These are phyloP conservation scores for Trypanosoma melophagium DNA, from an alignment of 208 protist species.

Conservation along the genomic window DNA sequence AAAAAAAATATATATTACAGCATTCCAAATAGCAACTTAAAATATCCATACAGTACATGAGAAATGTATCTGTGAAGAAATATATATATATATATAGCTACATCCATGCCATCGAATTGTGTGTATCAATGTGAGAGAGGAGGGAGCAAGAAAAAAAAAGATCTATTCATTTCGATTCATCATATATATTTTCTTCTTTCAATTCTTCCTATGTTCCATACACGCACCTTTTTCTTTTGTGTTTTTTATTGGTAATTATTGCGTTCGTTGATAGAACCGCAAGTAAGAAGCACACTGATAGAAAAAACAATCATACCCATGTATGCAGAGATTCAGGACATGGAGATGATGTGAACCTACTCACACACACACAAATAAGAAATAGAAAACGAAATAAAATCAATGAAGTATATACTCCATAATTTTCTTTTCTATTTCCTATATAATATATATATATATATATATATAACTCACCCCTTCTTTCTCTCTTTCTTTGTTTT, in stretches of 20 bases:
- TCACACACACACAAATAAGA: slow-evolving; percentile 8
- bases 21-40: background rate
- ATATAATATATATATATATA: slow-evolving; percentile 6
- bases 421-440: too few species aligned
- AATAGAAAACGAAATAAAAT: background rate
- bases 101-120: background rate
- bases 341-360: too few species aligned
- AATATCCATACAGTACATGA: background rate
- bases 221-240: slow-evolving; percentile 16
- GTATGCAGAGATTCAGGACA: too few species aligned
- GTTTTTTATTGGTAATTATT: slow-evolving; percentile 21
- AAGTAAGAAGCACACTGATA: background rate
- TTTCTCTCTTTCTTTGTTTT: slow-evolving; percentile 8
- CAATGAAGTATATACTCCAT: background rate
- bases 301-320: background rate
- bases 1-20: background rate
- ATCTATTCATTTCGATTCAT: too few species aligned
- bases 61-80: background rate
- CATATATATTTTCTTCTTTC: background rate
- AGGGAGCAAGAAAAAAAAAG: too few species aligned
- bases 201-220: background rate
- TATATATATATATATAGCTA: background rate
- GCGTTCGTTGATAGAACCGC: background rate
- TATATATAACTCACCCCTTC: background rate
- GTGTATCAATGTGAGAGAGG: background rate